Evolutionary conservation across 1,284 basidiomycete species (phyloP).

Genomic region (Tremellales sp.): DNA sequence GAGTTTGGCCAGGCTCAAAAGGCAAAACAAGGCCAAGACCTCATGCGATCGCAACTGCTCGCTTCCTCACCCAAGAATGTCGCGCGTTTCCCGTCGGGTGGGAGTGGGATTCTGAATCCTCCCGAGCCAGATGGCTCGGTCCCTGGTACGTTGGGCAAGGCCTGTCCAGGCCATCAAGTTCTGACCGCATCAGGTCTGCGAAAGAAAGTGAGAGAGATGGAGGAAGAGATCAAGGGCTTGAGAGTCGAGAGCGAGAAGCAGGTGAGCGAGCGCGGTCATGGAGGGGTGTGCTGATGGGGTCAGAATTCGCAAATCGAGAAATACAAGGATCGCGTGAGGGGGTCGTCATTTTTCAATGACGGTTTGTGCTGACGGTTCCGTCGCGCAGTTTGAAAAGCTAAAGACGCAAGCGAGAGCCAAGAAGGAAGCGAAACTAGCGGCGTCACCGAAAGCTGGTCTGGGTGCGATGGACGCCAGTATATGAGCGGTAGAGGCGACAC

Average conservation of each 20-base stretch:
- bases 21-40: slow-evolving; percentile 30
- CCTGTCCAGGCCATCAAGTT: background rate
- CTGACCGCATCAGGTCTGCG: slow-evolving; percentile 8
- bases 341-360: background rate
- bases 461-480: no score
- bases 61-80: slow-evolving; percentile 12
- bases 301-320: no score
- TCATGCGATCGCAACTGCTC: slow-evolving; percentile 35
- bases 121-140: background rate
- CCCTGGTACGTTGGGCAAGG: background rate
- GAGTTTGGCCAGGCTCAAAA: slow-evolving; percentile 31
- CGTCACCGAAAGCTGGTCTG: no score
- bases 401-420: slow-evolving; percentile 80
- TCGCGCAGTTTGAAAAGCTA: slow-evolving; percentile 73
- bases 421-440: slow-evolving; percentile 65
- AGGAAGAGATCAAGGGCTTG: slow-evolving; percentile 60
- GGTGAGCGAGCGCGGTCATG: no score
- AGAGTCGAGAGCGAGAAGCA: slow-evolving; percentile 35
- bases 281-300: no score
- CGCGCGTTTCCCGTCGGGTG: background rate
- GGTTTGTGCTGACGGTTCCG: background rate
- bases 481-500: no score
- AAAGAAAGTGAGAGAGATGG: slow-evolving; percentile 60
- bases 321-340: no score
- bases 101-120: background rate